Base-by-base conservation (phyloP, 163 green algal species). In the Coccomyxa subellipsoidea region DNA sequence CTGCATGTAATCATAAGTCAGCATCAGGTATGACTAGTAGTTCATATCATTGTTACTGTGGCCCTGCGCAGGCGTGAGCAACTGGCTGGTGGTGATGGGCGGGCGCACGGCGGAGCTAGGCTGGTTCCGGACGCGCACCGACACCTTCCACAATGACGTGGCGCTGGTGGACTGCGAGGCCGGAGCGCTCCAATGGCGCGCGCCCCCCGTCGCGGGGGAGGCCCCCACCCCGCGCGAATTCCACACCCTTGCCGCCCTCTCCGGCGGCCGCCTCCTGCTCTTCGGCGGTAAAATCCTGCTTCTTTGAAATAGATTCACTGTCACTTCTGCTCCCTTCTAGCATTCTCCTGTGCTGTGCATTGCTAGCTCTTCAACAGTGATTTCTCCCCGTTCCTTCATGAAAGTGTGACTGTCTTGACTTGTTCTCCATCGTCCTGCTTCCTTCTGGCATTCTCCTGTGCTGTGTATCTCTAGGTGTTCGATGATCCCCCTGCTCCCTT, bases 31-130 rank as follows among this genome's bases (percentile, higher is more conserved):
- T n/a, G n/a, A n/a, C n/a, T n/a, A n/a, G n/a, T n/a, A n/a, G n/a
- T n/a, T 59, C 23, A 23, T 8, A 21, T 73, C 10, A 73, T 9
- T 73, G 66, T 3, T 2, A 37, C 4, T 73, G 4, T 4, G 21
- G 12, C 18, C 3, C 0, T 73, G 5, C 10, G 84, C 84, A 85
- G 82, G 54, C 15, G 12, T 81, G 25, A 59, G 75, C 27, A 31
- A 35, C 36, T 85, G 84, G 76, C 69, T 90, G 76, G 81, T 91
- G 27, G 89, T 89, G 21, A 79, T 85, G 72, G 86, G 88, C 9
- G 88, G 88, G 2, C 85, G 83, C 18, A 87, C 84, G 10, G 82
- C 87, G n/a, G 84, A 90, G 27, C 38, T 84, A 6, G 72, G 84
- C 34, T 88, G 84, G 84, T 85, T 88, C 70, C 77, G 80, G 29